Conservation (phyloP, 768 basidiomycete genomes). For the Trametes punicea region DNA sequence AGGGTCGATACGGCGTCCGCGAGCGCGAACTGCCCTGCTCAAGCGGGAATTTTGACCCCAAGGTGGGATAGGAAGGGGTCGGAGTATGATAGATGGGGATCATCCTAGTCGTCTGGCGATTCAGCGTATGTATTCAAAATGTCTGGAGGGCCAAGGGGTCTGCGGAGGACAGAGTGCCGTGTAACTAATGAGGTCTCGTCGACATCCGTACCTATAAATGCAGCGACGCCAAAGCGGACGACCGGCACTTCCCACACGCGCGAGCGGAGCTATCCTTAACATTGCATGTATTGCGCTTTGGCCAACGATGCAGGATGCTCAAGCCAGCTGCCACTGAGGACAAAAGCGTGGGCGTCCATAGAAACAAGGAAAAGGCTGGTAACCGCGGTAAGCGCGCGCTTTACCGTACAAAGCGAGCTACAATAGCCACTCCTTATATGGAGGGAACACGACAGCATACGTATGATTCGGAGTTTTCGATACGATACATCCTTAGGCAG, state of each 20-base stretch:
- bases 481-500: too few species aligned
- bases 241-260: neutral
- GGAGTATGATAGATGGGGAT: neutral
- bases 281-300: neutral
- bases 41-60: neutral
- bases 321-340: neutral
- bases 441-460: too few species aligned
- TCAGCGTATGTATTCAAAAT: too few species aligned
- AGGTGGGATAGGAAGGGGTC: neutral
- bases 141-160: too few species aligned
- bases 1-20: neutral
- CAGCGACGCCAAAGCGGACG: neutral
- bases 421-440: too few species aligned
- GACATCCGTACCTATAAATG: neutral
- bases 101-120: neutral
- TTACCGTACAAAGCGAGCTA: too few species aligned
- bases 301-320: neutral
- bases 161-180: neutral
- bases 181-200: neutral
- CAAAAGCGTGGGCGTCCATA: constrained; percentile 5
- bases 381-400: neutral
- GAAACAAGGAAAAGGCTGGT: neutral
- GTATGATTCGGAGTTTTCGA: too few species aligned
- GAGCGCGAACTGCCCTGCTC: neutral
- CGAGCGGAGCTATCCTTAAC: neutral